phyloP scores from a whole-genome alignment of 1,284 basidiomycete genomes.

The Acaromyces ingoldii region DNA sequence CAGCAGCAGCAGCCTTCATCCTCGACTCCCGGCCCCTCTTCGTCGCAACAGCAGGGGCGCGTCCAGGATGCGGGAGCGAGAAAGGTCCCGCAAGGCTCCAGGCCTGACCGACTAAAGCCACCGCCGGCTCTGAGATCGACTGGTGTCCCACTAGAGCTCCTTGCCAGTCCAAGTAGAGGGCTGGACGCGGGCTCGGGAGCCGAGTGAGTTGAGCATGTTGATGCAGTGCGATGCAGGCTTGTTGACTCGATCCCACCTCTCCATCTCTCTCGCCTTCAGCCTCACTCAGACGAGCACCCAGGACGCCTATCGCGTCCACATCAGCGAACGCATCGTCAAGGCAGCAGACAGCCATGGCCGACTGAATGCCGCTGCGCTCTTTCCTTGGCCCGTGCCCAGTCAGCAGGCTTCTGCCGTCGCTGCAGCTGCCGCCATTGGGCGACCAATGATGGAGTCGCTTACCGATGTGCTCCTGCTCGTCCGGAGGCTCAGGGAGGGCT shows the following conservation, averaged over 20 bases:
- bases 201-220: too few species aligned
- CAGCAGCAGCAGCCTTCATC: too few species aligned
- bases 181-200: neutral
- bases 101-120: neutral
- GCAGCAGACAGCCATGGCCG: neutral
- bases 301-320: neutral
- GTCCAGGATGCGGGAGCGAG: neutral
- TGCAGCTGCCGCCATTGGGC: neutral
- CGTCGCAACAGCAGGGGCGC: too few species aligned
- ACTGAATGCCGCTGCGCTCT: neutral
- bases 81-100: neutral
- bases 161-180: conserved; percentile 1
- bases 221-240: too few species aligned
- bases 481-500: conserved; percentile 1
- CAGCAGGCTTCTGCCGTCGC: neutral
- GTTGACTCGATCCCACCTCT: too few species aligned
- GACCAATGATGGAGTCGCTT: neutral
- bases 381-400: neutral
- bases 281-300: neutral
- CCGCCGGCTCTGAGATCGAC: neutral
- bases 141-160: neutral
- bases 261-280: too few species aligned
- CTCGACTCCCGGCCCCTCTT: too few species aligned
- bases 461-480: conserved; percentile 1
- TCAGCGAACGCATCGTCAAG: neutral